Evolutionary conservation across 345 rosid species (phyloP), one percentile per base, ranked within the genome.

Genomic region (Cochlearia excelsa): DNA sequence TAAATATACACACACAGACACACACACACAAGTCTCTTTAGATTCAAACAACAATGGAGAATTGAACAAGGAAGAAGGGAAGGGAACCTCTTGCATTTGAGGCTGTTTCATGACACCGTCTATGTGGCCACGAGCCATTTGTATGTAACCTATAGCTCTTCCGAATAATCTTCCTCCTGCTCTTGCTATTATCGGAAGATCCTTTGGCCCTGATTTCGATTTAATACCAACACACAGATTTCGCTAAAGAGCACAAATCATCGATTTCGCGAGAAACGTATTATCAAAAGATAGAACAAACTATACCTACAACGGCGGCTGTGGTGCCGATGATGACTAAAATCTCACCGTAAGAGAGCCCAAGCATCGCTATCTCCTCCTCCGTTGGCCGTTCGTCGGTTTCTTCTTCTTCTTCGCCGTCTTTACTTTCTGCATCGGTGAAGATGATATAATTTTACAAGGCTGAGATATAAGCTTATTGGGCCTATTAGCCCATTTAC

Each of bases 71-170:
- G 9, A 39, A 7, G 28, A 29, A 10, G 30, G 2, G 28, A 29
- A 10, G 30, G 2, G 41, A 52, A 91, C 98, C 96, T 92, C 90
- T 10, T 80, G 90, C 75, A 85, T 88, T 74, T 92, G 93, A 70
- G 98, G 74, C 71, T 88, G 93, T 61, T 88, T 86, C 97, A 87
- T 79, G 46, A 82, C 81, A 66, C 69, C 75, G 27, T 87, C 90
- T 7, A 90, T 79, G 39, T 90, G 97, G n/a, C 92, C 85, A 71
- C 97, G 95, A 53, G 93, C 93, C 73, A 86, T 49, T 49, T 84
- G 95, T 31, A 90, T 90, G 41, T 84, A 90, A 1, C 93, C 93
- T 41, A 86, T 77, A 23, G 96, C 87, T 55, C 90, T 74, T 51
- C 95, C 98, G 2, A 85, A 78, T 42, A 88, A 75, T 67, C 86